A percentile compares a stretch with the other conserved stretches of the same genome.
Evolutionary conservation across 768 basidiomycete species (phyloP).

Genomic region (Calocybe indica): DNA sequence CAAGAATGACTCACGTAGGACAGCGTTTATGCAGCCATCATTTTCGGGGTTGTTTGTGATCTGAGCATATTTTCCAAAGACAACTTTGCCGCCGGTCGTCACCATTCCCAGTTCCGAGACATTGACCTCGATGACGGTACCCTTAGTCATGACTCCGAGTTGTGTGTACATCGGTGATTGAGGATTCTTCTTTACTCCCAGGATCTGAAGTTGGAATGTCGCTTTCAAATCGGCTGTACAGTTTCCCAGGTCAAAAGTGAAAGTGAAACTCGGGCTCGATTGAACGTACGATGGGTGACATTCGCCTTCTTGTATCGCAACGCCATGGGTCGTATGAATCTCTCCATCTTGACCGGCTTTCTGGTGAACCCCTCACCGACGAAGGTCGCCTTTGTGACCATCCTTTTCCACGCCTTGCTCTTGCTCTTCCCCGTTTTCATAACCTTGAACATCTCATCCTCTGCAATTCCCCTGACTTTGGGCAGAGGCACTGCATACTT

Average conservation of each 20-base stretch:
- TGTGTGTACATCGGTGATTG: slow-evolving; percentile 98
- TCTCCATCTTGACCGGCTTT: slow-evolving; percentile 98
- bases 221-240: slow-evolving; percentile 87
- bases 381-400: slow-evolving; percentile 99
- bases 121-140: slow-evolving; percentile 97
- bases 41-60: slow-evolving; percentile 95
- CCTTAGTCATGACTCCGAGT: slow-evolving; percentile 95
- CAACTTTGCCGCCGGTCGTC: slow-evolving; percentile 92
- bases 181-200: slow-evolving; percentile 99
- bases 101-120: slow-evolving; percentile 98
- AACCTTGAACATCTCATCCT: slow-evolving; percentile 99
- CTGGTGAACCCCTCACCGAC: slow-evolving; percentile 97
- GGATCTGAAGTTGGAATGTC: slow-evolving; percentile 96
- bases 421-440: slow-evolving; percentile 96
- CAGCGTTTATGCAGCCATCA: slow-evolving; percentile 94
- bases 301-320: slow-evolving; percentile 97
- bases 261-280: neutral
- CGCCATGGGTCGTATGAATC: slow-evolving; percentile 97
- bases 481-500: slow-evolving; percentile 97
- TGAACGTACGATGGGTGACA: slow-evolving; percentile 89
- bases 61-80: slow-evolving; percentile 91
- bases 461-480: slow-evolving; percentile 95
- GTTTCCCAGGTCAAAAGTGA: neutral
- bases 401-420: slow-evolving; percentile 96
- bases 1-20: slow-evolving; percentile 62